Conservation (phyloP, 169 alveolate species). For the Eimeria tenella region DNA sequence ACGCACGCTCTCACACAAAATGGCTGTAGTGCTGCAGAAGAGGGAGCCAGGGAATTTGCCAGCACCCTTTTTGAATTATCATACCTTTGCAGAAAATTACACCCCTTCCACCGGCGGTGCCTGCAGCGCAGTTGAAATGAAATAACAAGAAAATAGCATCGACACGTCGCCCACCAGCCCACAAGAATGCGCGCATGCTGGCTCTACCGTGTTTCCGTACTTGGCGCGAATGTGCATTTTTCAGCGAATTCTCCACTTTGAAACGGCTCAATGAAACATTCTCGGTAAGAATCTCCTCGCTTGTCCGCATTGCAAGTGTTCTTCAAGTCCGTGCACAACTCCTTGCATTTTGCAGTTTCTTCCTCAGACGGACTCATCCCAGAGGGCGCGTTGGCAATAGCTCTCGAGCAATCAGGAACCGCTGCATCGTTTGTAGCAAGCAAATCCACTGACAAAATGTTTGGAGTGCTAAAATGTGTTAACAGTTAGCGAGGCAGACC, state of each 20-base stretch:
- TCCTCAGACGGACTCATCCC: background rate
- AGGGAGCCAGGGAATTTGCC: background rate
- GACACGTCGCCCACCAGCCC: background rate
- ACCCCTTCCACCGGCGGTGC: conserved; percentile 31
- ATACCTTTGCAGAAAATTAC: conserved; percentile 21
- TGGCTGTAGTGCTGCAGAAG: no score
- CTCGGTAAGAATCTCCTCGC: background rate
- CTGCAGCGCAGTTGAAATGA: background rate
- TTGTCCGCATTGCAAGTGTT: background rate
- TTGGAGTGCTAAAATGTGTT: background rate
- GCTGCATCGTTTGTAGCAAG: background rate
- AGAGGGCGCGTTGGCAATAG: background rate
- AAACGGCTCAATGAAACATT: conserved; percentile 7
- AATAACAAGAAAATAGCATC: background rate
- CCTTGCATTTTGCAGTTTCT: background rate
- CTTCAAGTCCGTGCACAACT: background rate
- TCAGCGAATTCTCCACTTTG: background rate
- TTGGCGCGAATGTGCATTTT: background rate
- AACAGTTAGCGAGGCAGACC: background rate
- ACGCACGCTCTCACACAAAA: background rate
- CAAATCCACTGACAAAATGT: background rate
- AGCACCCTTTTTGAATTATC: background rate
- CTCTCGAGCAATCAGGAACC: conserved; percentile 48
- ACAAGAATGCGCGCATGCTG: background rate
- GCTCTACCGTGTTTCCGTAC: background rate